Evolutionary conservation across 1,139 yeast species (phyloP).

Genomic region (Pichia sp.): DNA sequence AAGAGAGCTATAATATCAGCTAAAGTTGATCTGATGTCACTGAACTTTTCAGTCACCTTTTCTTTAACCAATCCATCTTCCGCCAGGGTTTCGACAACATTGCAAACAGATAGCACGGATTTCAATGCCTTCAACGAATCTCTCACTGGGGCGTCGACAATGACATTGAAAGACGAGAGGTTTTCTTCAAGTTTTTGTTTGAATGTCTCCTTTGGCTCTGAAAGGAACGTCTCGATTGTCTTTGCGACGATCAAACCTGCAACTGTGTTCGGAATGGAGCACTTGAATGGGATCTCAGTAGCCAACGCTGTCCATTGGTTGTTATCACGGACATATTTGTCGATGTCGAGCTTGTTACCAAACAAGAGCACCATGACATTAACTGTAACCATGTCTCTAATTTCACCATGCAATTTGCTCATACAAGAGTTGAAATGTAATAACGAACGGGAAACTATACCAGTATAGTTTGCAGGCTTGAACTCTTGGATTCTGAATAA

Average conservation of each 20-base stretch:
- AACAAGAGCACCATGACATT: constrained; percentile 51
- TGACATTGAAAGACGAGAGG: constrained; percentile 2
- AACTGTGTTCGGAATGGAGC: constrained; percentile 39
- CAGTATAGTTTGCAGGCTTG: constrained; percentile 21
- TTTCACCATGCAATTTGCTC: constrained; percentile 48
- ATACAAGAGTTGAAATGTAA: constrained; percentile 61
- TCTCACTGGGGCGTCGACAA: constrained; percentile 13
- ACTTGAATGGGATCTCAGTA: constrained; percentile 59
- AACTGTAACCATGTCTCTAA: constrained; percentile 57
- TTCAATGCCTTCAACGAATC: constrained; percentile 12
- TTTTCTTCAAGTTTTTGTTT: constrained; percentile 8
- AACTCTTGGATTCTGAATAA: constrained; percentile 23
- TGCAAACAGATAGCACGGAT: constrained; percentile 16
- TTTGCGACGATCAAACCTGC: constrained; percentile 30
- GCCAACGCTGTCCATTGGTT: constrained; percentile 59
- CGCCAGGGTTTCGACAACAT: constrained; percentile 19
- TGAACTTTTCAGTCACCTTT: constrained; percentile 12
- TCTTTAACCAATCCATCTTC: constrained; percentile 19
- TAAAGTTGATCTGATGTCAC: background rate
- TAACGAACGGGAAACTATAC: constrained; percentile 33
- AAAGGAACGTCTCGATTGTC: constrained; percentile 35
- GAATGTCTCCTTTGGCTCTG: constrained; percentile 25
- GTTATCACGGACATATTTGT: constrained; percentile 37
- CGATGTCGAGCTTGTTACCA: constrained; percentile 49
- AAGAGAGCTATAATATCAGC: background rate